phyloP scores from a whole-genome alignment of 192 early-diverging fungal genomes.

The Podila clonocystis region DNA sequence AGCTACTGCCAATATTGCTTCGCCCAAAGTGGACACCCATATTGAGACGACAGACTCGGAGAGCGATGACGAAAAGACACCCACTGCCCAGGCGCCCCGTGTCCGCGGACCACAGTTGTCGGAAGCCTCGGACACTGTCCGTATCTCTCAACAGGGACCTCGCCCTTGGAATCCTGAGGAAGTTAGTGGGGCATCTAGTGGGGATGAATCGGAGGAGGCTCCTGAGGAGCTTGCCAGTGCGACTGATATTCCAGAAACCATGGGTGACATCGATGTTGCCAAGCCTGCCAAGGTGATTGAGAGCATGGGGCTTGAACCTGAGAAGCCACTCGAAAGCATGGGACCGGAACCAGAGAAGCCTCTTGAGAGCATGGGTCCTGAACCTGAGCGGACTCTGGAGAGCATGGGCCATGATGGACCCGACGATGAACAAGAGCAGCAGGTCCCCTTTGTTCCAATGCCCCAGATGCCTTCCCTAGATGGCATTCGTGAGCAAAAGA shows the following conservation, averaged over 20 bases:
- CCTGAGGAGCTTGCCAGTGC: constrained; percentile 31
- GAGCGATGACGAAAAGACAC: constrained; percentile 30
- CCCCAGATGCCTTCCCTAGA: constrained; percentile 40
- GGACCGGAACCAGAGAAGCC: constrained; percentile 34
- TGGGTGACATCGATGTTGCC: constrained; percentile 17
- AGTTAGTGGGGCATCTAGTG: constrained; percentile 3
- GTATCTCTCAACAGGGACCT: constrained; percentile 43
- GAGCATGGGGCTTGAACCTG: constrained; percentile 47
- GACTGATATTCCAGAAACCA: constrained; percentile 21
- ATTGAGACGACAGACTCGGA: constrained; percentile 9
- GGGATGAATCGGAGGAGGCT: constrained; percentile 10
- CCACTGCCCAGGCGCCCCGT: constrained; percentile 31
- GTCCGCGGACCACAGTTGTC: constrained; percentile 24
- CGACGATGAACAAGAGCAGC: neutral
- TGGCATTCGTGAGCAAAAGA: constrained; percentile 40
- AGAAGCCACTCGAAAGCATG: constrained; percentile 42
- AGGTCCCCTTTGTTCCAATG: constrained; percentile 32
- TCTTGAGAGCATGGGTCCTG: constrained; percentile 44
- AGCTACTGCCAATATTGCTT: neutral
- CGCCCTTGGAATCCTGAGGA: constrained; percentile 35
- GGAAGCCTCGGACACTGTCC: constrained; percentile 7
- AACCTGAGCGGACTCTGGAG: constrained; percentile 4
- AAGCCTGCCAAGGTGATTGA: constrained; percentile 6
- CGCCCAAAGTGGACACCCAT: neutral
- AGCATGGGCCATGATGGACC: neutral